A percentile compares a stretch with the other conserved stretches of the same genome.
These are phyloP conservation scores for Hygrophila difformis DNA, from an alignment of 257 asterid species.

Conservation along the genomic window DNA sequence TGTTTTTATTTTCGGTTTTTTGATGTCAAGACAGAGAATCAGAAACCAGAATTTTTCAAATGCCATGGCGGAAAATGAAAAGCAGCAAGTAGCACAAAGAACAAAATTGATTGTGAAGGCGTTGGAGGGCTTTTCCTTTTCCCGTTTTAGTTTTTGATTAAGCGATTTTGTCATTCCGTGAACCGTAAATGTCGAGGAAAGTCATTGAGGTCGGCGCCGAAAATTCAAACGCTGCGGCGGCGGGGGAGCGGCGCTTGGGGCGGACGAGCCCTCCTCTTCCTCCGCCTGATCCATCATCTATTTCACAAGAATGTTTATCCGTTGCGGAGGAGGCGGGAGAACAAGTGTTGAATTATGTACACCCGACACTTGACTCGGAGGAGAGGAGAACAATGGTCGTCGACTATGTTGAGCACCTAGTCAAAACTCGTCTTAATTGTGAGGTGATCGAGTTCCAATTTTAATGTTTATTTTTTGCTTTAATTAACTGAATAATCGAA, in stretches of 20 bases:
- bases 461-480: not conserved
- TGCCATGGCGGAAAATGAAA: conserved; percentile 7
- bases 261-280: conserved; percentile 13
- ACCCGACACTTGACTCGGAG: conserved; percentile 53
- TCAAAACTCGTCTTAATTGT: conserved; percentile 32
- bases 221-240: conserved; percentile 16
- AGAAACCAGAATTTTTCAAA: conserved; percentile 1
- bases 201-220: conserved; percentile 29
- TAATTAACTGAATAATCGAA: too few species aligned
- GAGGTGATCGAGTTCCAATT: too few species aligned
- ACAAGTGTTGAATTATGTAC: conserved; percentile 44
- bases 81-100: not conserved
- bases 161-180: not conserved
- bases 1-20: conserved; percentile 15
- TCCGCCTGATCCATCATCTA: conserved; percentile 35
- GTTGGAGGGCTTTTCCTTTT: conserved; percentile 1
- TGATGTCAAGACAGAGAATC: conserved; percentile 13
- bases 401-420: conserved; percentile 42
- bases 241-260: conserved; percentile 18
- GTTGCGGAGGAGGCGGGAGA: conserved; percentile 46
- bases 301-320: conserved; percentile 27
- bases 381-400: conserved; percentile 45
- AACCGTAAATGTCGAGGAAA: not conserved
- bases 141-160: conserved; percentile 1
- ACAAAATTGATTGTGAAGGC: not conserved